Evolutionary conservation across 108 stramenopile genomes (phyloP), one percentile per base, ranked within the genome.

Genomic region (Cyclotella cryptica): DNA sequence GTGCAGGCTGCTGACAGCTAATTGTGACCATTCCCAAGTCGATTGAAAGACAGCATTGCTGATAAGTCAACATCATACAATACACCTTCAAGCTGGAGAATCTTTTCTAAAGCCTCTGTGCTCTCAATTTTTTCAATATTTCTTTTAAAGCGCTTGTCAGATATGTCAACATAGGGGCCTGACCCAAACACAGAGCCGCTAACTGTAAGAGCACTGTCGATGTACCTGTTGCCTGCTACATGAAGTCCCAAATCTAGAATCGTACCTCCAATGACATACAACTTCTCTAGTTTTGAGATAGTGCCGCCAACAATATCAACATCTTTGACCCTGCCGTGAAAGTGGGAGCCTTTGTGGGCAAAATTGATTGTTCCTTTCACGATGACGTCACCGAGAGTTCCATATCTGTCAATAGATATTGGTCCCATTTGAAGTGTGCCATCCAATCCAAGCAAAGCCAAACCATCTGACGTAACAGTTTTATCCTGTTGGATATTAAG

Each of bases 131-230:
- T 54, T 28, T 76, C 63, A 21, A 90, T 71, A 62, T 88, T 77
- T 35, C 30, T 51, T 71, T 90, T 90, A 47, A 87, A 75, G 21
- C 89, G 69, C 24, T 29, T 68, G 62, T 90, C 89, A 3, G 81
- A 83, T 5, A 85, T 57, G 53, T 90, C 89, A 19, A 88, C 67
- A 64, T 90, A 90, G 4, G 89, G 87, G 18, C 89, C 89, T 10
- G 79, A 73, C 15, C 87, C 89, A n/a, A 88, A 72, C 13, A 90
- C 89, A 42, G 72, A 74, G 0, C 89, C 89, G 46, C 66, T 66
- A 10, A 90, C 87, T 11, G 71, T 81, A 46, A 90, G 60, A 3
- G 71, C 41, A n/a, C 87, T 85, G 21, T 80, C 87, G 35, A 90
- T 13, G 75, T 77, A 78, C 21, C 70, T 62, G 24, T 90, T 81